phyloP scores from a whole-genome alignment of 2,329 filamentous ascomycete genomes.

The Tolypocladium tundrense region DNA sequence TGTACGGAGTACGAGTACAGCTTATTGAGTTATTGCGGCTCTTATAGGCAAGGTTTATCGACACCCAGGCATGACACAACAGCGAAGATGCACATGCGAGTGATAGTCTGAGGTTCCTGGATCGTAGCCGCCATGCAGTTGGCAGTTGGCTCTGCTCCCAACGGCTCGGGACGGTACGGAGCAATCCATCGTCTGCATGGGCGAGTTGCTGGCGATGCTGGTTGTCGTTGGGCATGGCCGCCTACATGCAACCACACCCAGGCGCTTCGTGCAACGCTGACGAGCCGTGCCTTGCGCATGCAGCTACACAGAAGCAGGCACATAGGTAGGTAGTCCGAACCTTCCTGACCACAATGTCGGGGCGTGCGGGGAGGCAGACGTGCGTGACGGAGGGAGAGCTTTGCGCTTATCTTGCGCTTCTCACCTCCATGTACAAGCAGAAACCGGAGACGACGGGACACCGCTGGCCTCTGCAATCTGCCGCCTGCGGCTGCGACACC shows the following conservation, averaged over 20 bases:
- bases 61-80: background rate
- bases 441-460: background rate
- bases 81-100: background rate
- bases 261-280: background rate
- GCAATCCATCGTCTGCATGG: background rate
- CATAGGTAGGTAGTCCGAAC: too few species aligned
- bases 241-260: background rate
- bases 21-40: background rate
- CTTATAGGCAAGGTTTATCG: background rate
- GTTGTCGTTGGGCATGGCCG: background rate
- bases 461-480: background rate
- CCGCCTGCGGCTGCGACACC: background rate
- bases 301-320: too few species aligned
- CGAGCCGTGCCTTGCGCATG: background rate
- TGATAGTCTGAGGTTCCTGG: background rate
- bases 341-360: background rate
- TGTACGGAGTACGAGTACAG: background rate
- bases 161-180: background rate
- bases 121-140: background rate
- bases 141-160: background rate
- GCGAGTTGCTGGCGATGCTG: background rate
- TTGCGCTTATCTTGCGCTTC: too few species aligned
- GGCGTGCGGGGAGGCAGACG: background rate
- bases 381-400: background rate
- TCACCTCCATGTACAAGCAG: background rate